These are phyloP conservation scores for Hypoxylon crocopeplum DNA, from an alignment of 495 filamentous ascomycete genomes.

Conservation along the genomic window DNA sequence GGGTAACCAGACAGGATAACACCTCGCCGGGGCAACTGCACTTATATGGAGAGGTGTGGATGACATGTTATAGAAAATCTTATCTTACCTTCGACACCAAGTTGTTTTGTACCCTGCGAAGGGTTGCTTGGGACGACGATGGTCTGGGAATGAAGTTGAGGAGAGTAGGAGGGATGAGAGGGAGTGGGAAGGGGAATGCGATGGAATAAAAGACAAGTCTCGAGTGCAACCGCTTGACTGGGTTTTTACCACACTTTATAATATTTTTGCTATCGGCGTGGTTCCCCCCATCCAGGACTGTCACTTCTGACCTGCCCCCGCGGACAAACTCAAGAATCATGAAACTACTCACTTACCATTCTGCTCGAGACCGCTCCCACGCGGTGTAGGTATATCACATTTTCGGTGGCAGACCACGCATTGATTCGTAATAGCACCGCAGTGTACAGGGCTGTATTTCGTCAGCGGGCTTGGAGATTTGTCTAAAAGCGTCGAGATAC, in stretches of 20 bases:
- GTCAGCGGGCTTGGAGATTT: not conserved
- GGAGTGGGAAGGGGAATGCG: not conserved
- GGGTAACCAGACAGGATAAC: too few relatives aligned
- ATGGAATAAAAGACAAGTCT: not conserved
- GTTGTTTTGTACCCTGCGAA: too few relatives aligned
- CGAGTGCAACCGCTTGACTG: not conserved
- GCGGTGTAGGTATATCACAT: not conserved
- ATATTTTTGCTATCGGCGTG: not conserved
- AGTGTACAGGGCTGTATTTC: not conserved
- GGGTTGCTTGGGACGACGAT: not conserved
- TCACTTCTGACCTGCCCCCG: not conserved
- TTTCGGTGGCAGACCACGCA: conserved; percentile 2
- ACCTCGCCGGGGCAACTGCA: too few relatives aligned
- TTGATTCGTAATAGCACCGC: conserved; percentile 1
- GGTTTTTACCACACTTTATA: not conserved
- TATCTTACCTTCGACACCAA: too few relatives aligned
- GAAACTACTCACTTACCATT: not conserved
- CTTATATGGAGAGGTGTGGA: too few relatives aligned
- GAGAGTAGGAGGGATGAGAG: not conserved
- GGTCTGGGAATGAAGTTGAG: not conserved
- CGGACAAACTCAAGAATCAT: not conserved
- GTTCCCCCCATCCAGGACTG: not conserved
- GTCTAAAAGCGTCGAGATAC: not conserved
- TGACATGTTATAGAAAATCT: too few relatives aligned
- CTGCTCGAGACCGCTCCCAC: not conserved